Base-by-base conservation (phyloP, 1,284 basidiomycete species). In the Lentinula novae-zelandiae region DNA sequence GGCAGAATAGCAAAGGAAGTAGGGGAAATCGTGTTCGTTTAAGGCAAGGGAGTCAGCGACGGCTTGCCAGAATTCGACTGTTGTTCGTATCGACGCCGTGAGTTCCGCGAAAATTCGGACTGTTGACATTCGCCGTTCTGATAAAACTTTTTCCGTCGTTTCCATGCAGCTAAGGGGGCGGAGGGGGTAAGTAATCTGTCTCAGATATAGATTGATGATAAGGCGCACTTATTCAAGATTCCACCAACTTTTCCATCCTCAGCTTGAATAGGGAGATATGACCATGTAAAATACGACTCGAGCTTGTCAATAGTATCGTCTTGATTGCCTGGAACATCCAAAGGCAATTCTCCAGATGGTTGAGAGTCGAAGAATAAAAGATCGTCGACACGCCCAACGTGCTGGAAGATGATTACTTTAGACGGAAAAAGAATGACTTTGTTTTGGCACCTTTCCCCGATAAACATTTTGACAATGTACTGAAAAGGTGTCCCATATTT, bases 141-240 rank as follows among this genome's bases (percentile, higher is more conserved):
- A 65, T 13, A 69, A 52, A 49, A 69, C 67, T 49, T 64, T 64
- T 33, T 60, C 44, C 1, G 66, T 68, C 2, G 68, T 68, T 51
- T 69, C 68, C 5, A 57, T 44, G 46, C 52, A 60, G 51, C 33
- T 52, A n/a, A 13, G 8, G 44, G 10, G 2, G 15, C 15, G 9
- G 9, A 34, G 10, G 0, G 7, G 6, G 9, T 15, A 5, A 17
- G 27, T 27, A 4, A 27, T 17, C 3, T 36, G n/a, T 3, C 15
- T 27, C 17, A 50, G 20, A 27, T 27, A 27, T 4, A 27, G 27
- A 27, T 27, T 27, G 3, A 27, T 27, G 27, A 4, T 27, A 4
- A 27, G 20, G n/a, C 31, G 51, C 15, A 52, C 22, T 48, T 49
- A 39, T 60, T 51, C 22, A 54, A 39, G 12, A 42, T 53, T 39